Percentiles rank a stretch among this genome's conserved stretches.
These are phyloP conservation scores for Phytophthora sansomeana DNA, from an alignment of 352 stramenopile genomes.

Conservation along the genomic window DNA sequence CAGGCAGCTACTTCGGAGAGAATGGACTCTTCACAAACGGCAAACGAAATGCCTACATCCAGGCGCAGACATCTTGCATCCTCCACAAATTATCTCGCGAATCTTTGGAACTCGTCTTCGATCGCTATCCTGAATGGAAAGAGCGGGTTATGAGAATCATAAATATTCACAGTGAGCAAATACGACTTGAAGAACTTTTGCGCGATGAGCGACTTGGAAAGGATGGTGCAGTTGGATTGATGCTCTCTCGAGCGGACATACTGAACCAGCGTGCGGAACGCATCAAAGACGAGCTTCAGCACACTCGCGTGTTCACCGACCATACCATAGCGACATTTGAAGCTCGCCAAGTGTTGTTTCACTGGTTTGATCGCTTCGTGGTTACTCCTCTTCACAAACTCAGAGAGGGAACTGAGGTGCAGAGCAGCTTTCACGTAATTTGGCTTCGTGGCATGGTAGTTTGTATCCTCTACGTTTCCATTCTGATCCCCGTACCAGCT, in stretches of 20 bases:
- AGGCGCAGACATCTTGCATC: slow-evolving; percentile 63
- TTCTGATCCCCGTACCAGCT: slow-evolving; percentile 59
- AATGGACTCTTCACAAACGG: slow-evolving; percentile 65
- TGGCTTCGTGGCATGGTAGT: slow-evolving; percentile 46
- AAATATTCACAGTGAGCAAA: slow-evolving; percentile 60
- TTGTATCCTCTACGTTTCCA: slow-evolving; percentile 48
- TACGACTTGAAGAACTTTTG: slow-evolving; percentile 33
- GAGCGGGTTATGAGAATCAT: slow-evolving; percentile 70
- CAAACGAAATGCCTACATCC: slow-evolving; percentile 53
- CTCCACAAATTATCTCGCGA: slow-evolving; percentile 65
- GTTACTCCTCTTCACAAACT: slow-evolving; percentile 11
- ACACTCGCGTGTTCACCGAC: slow-evolving; percentile 2
- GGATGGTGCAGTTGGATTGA: slow-evolving; percentile 12
- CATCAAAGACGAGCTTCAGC: slow-evolving; percentile 25
- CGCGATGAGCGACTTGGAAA: slow-evolving; percentile 17
- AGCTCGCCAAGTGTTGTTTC: background rate
- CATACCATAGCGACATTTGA: background rate
- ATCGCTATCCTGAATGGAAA: slow-evolving; percentile 74
- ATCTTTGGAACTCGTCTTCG: slow-evolving; percentile 73
- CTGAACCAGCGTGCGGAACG: slow-evolving; percentile 20
- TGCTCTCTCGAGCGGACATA: slow-evolving; percentile 28
- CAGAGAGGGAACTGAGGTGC: slow-evolving; percentile 38
- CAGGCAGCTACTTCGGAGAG: slow-evolving; percentile 72
- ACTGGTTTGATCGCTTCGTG: slow-evolving; percentile 10
- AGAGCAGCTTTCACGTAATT: slow-evolving; percentile 49